A percentile compares a stretch with the other conserved stretches of the same genome.
phyloP scores from a whole-genome alignment of 495 filamentous ascomycete species.

The Trichoderma orchidacearum region DNA sequence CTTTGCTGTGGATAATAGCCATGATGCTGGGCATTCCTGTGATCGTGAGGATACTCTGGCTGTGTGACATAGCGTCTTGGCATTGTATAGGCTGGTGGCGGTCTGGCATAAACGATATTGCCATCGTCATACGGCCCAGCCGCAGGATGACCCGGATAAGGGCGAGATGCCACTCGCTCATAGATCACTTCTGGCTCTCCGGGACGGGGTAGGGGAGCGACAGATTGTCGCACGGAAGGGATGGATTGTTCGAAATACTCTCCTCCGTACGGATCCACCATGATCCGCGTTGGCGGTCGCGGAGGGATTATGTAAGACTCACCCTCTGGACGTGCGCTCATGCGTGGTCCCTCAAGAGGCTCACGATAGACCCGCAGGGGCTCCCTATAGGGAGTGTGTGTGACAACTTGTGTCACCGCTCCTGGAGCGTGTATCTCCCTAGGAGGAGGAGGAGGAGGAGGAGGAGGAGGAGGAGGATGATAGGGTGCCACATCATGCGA shows the following conservation, averaged over 20 bases:
- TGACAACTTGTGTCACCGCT: conserved; percentile 46
- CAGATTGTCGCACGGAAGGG: conserved; percentile 28
- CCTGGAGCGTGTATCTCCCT: conserved; percentile 20
- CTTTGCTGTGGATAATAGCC: conserved; percentile 31
- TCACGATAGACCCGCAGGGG: conserved; percentile 45
- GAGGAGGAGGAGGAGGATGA: conserved; percentile 23
- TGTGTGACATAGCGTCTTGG: conserved; percentile 38
- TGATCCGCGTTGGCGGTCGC: conserved; percentile 40
- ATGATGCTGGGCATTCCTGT: conserved; percentile 35
- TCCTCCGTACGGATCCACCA: conserved; percentile 58
- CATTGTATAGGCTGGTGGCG: conserved; percentile 22
- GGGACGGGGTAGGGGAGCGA: conserved; percentile 23
- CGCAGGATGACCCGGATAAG: conserved; percentile 36
- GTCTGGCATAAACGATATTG: conserved; percentile 27
- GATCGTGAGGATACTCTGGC: conserved; percentile 33
- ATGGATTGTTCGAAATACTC: conserved; percentile 51
- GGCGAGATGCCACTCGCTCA: conserved; percentile 30
- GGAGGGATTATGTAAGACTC: conserved; percentile 43
- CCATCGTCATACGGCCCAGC: conserved; percentile 33
- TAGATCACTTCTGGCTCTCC: conserved; percentile 32
- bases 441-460: conserved; percentile 22
- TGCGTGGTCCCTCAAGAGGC: conserved; percentile 18
- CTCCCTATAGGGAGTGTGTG: conserved; percentile 36
- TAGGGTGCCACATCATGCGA: background rate
- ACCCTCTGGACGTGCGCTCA: conserved; percentile 28